Percentiles rank a stretch among this genome's conserved stretches.
Conservation (phyloP, 495 filamentous ascomycete genomes). For the Penicillium subrubescens region DNA sequence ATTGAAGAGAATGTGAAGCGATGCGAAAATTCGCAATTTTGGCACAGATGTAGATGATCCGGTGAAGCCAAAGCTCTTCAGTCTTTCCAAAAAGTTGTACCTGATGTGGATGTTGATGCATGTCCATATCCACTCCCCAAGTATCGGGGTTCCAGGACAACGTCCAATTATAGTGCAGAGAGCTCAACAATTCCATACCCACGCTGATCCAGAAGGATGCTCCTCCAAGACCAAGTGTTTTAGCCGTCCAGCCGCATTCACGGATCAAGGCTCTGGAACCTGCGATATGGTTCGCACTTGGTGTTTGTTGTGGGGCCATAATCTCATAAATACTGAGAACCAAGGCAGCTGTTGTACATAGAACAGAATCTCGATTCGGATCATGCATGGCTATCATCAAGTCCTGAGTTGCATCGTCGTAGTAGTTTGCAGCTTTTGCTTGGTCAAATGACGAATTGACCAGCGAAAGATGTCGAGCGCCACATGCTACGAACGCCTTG, state of each 20-base stretch:
- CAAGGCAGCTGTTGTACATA: slow-evolving; percentile 87
- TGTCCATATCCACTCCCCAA: slow-evolving; percentile 88
- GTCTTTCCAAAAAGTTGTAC: slow-evolving; percentile 47
- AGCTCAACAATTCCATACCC: slow-evolving; percentile 84
- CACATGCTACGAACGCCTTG: slow-evolving; percentile 88
- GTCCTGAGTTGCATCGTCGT: slow-evolving; percentile 75
- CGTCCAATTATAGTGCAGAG: slow-evolving; percentile 84
- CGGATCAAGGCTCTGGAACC: slow-evolving; percentile 86
- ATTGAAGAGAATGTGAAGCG: slow-evolving; percentile 61
- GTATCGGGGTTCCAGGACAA: slow-evolving; percentile 89
- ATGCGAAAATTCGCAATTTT: slow-evolving; percentile 85
- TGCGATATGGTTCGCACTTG: slow-evolving; percentile 84
- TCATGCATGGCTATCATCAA: slow-evolving; percentile 76
- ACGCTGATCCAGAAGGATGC: slow-evolving; percentile 97
- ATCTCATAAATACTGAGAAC: slow-evolving; percentile 91
- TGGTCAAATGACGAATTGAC: slow-evolving; percentile 70
- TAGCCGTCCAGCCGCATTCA: slow-evolving; percentile 88
- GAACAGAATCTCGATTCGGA: slow-evolving; percentile 76
- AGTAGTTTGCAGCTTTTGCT: slow-evolving; percentile 79
- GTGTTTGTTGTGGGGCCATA: slow-evolving; percentile 75
- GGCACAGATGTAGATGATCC: slow-evolving; percentile 86
- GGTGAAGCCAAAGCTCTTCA: slow-evolving; percentile 89
- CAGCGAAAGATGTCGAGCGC: slow-evolving; percentile 75
- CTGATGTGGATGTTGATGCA: slow-evolving; percentile 59
- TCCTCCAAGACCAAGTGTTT: slow-evolving; percentile 74